Evolutionary conservation across 1,284 basidiomycete species (phyloP).

Genomic region (Cryptococcus neoformans): DNA sequence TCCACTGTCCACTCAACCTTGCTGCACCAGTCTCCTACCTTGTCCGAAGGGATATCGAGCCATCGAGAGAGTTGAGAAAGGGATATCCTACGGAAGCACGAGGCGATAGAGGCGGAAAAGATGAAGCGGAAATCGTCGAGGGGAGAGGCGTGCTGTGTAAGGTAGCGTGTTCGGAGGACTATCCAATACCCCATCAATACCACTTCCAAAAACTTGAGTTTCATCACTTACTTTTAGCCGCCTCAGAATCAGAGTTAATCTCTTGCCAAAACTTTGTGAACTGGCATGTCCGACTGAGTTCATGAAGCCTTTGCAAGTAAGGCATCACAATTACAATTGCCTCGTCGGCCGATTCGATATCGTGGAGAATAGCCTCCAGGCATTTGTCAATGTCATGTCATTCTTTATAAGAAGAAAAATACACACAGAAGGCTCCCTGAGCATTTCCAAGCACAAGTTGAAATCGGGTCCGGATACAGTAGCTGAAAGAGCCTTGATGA

Average conservation of each 20-base stretch:
- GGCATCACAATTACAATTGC: slow-evolving; percentile 72
- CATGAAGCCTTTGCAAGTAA: slow-evolving; percentile 67
- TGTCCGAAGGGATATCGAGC: slow-evolving; percentile 48
- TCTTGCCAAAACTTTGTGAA: slow-evolving; percentile 88
- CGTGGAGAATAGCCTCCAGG: slow-evolving; percentile 45
- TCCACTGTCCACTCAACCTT: slow-evolving; percentile 72
- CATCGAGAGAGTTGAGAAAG: slow-evolving; percentile 36
- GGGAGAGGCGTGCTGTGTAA: slow-evolving; percentile 40
- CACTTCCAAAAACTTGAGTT: not conserved
- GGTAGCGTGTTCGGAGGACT: slow-evolving; percentile 43
- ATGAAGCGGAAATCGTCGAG: slow-evolving; percentile 30
- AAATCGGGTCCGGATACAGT: slow-evolving; percentile 73
- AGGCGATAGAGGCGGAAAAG: slow-evolving; percentile 44
- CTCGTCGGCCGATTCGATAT: slow-evolving; percentile 64
- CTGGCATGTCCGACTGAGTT: slow-evolving; percentile 77
- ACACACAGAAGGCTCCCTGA: slow-evolving; percentile 41
- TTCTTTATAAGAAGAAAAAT: not conserved
- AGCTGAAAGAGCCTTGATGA: slow-evolving; percentile 85
- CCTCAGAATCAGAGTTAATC: slow-evolving; percentile 57
- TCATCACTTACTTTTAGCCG: slow-evolving; percentile 28
- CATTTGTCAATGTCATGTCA: not conserved
- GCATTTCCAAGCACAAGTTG: slow-evolving; percentile 82
- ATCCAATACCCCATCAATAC: not conserved
- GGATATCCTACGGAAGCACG: slow-evolving; percentile 32
- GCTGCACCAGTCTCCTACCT: slow-evolving; percentile 62